These are phyloP conservation scores for Grigorovia yakushimaensis DNA, from an alignment of 805 yeast species.

Conservation along the genomic window DNA sequence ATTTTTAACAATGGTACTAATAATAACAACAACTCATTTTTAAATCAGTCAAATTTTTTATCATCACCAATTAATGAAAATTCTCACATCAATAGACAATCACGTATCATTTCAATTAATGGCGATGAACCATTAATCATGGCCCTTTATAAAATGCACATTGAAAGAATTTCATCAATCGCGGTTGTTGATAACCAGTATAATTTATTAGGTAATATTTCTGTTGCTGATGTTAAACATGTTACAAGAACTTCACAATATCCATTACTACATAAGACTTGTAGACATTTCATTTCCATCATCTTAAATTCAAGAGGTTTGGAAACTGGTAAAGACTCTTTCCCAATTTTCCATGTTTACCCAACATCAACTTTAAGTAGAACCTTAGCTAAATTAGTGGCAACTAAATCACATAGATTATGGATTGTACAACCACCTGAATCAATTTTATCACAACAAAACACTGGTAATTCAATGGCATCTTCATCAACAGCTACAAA, in stretches of 20 bases:
- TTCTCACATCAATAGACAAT: slow-evolving; percentile 31
- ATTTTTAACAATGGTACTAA: slow-evolving; percentile 27
- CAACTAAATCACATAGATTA: slow-evolving; percentile 84
- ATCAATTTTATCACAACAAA: slow-evolving; percentile 17
- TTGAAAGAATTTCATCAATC: slow-evolving; percentile 73
- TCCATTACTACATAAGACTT: slow-evolving; percentile 68
- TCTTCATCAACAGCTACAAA: neutral
- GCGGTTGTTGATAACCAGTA: slow-evolving; percentile 82
- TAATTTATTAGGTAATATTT: slow-evolving; percentile 79
- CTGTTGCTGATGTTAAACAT: slow-evolving; percentile 86
- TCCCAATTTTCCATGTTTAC: slow-evolving; percentile 91
- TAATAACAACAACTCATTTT: neutral
- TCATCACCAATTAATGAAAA: slow-evolving; percentile 11
- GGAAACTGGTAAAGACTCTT: slow-evolving; percentile 80
- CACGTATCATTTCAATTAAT: slow-evolving; percentile 64
- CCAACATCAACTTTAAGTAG: slow-evolving; percentile 71
- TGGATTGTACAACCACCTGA: slow-evolving; percentile 65
- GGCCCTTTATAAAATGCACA: slow-evolving; percentile 79
- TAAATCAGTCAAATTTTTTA: too few species aligned
- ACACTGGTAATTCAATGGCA: slow-evolving; percentile 6
- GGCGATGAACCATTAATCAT: slow-evolving; percentile 85
- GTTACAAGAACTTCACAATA: slow-evolving; percentile 84
- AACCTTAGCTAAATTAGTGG: slow-evolving; percentile 89
- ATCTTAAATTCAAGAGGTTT: slow-evolving; percentile 82
- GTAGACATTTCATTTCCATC: slow-evolving; percentile 79